Percentiles rank a stretch among this genome's conserved stretches.
phyloP scores from a whole-genome alignment of 306 rosid species.

The Castanea crenata region DNA sequence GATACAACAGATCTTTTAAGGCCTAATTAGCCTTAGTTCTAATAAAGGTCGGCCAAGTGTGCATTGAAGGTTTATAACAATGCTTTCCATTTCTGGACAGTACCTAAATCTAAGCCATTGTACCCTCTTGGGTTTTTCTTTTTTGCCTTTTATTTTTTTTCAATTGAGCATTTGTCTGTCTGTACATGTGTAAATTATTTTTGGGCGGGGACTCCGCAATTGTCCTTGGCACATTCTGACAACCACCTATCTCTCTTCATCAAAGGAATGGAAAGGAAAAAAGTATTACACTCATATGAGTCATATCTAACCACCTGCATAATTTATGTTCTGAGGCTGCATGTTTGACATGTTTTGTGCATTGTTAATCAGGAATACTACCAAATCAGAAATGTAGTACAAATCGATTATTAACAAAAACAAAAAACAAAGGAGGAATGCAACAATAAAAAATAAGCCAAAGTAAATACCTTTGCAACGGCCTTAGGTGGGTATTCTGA shows the following conservation, averaged over 20 bases:
- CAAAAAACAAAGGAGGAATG: background rate
- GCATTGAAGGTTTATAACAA: background rate
- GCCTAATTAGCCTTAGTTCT: background rate
- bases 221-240: too few relatives aligned
- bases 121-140: background rate
- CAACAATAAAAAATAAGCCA: background rate
- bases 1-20: background rate
- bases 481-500: slow-evolving; percentile 87
- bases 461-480: slow-evolving; percentile 64
- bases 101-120: background rate
- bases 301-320: too few relatives aligned
- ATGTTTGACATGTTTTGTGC: too few relatives aligned
- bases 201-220: too few relatives aligned
- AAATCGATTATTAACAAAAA: background rate
- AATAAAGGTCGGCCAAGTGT: background rate
- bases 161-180: background rate
- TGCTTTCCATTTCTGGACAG: too few relatives aligned
- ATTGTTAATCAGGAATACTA: too few relatives aligned
- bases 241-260: too few relatives aligned
- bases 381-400: too few relatives aligned
- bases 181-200: too few relatives aligned
- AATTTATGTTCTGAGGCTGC: too few relatives aligned
- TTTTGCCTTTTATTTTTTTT: background rate
- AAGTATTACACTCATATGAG: too few relatives aligned
- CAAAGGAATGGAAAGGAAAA: too few relatives aligned